phyloP scores from a whole-genome alignment of 1,284 basidiomycete species.

The Erythrobasidium hasegawianum region DNA sequence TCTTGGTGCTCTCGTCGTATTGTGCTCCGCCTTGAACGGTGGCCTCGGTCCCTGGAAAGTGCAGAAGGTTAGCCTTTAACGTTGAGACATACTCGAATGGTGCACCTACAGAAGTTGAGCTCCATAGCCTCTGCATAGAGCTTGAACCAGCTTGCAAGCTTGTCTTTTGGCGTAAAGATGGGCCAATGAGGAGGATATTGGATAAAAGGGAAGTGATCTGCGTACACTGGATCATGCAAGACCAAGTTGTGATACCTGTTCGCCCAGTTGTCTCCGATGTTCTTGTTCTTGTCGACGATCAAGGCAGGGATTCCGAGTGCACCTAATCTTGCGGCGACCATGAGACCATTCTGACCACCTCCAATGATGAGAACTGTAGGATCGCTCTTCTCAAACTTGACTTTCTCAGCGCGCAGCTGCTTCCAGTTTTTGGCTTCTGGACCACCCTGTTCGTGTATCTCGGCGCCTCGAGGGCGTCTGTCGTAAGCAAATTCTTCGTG shows the following conservation, averaged over 20 bases:
- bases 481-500: conserved; percentile 38
- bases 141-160: conserved; percentile 49
- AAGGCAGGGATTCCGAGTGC: conserved; percentile 45
- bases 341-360: conserved; percentile 48
- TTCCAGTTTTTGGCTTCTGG: conserved; percentile 42
- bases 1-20: conserved; percentile 45
- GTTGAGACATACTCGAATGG: no score
- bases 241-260: conserved; percentile 44
- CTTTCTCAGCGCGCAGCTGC: conserved; percentile 34
- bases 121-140: conserved; percentile 46
- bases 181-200: conserved; percentile 39
- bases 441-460: conserved; percentile 40
- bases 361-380: conserved; percentile 43
- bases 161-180: conserved; percentile 46
- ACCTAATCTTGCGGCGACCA: conserved; percentile 45
- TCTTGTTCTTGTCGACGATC: conserved; percentile 44
- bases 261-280: conserved; percentile 46
- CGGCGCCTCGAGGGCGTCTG: conserved; percentile 42
- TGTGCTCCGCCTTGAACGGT: conserved; percentile 41
- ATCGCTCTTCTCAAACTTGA: conserved; percentile 41
- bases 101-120: conserved; percentile 45
- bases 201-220: conserved; percentile 40
- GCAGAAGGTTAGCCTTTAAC: no score
- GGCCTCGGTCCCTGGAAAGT: conserved; percentile 35
- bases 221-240: conserved; percentile 45